Conservation (phyloP, 2,329 filamentous ascomycete species). For the Monilinia fructigena region DNA sequence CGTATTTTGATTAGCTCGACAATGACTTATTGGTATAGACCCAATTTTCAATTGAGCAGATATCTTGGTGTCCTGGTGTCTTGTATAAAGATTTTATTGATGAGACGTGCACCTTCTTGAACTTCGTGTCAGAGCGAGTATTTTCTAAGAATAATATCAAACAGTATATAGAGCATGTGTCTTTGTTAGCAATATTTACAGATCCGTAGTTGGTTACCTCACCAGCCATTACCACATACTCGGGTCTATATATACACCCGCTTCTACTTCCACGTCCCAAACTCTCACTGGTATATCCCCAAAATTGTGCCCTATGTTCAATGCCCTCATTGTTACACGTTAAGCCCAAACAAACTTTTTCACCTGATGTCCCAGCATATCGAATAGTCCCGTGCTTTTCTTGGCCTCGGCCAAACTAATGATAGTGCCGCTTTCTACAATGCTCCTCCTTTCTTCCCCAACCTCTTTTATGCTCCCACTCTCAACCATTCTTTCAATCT, state of each 20-base stretch:
- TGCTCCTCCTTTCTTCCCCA: slow-evolving; percentile 43
- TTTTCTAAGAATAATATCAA: background rate
- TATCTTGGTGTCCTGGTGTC: slow-evolving; percentile 3
- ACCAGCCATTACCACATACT: background rate
- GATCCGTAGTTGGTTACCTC: background rate
- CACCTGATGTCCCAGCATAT: slow-evolving; percentile 83
- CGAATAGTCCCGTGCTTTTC: slow-evolving; percentile 80
- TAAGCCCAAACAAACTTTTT: slow-evolving; percentile 88
- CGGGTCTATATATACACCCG: slow-evolving; percentile 5
- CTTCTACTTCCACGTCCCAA: background rate
- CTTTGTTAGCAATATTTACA: background rate
- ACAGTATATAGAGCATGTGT: background rate
- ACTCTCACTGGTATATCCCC: background rate
- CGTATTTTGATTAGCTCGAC: slow-evolving; percentile 13
- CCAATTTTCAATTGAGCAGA: slow-evolving; percentile 9
- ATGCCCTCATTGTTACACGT: slow-evolving; percentile 4
- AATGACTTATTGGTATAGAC: slow-evolving; percentile 1
- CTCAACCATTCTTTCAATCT: slow-evolving; percentile 51
- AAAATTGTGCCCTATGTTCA: background rate
- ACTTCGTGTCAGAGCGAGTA: slow-evolving; percentile 4
- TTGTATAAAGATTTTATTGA: background rate
- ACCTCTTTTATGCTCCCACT: slow-evolving; percentile 44
- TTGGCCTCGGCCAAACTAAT: slow-evolving; percentile 82
- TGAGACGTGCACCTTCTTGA: background rate
- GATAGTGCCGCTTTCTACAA: slow-evolving; percentile 65